phyloP scores from a whole-genome alignment of 23 red algal genomes.

The Gracilaria gracilis region DNA sequence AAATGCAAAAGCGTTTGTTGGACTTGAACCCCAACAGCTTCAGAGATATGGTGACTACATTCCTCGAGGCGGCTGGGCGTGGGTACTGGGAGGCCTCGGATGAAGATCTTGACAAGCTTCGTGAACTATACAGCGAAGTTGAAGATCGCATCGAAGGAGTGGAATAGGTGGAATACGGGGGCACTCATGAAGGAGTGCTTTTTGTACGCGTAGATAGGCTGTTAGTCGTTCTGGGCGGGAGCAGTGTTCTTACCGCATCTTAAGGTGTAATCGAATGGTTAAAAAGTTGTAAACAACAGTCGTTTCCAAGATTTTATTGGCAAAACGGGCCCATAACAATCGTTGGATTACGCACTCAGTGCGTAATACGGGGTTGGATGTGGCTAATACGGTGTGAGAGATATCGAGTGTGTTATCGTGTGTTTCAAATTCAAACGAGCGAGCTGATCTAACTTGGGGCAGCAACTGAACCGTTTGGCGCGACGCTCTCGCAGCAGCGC shows the following conservation, averaged over 20 bases:
- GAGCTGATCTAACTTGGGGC: no score
- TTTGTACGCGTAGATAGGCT: neutral
- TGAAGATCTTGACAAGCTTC: conserved; percentile 92
- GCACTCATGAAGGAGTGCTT: neutral
- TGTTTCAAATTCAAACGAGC: neutral
- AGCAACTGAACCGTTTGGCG: neutral
- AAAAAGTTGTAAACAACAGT: conserved; percentile 14
- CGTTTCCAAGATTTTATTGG: neutral
- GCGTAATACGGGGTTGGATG: no score
- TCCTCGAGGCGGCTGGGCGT: conserved; percentile 95
- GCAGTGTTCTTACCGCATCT: neutral
- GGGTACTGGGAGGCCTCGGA: conserved; percentile 97
- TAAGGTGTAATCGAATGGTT: neutral
- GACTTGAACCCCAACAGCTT: conserved; percentile 97
- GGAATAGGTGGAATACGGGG: conserved; percentile 55
- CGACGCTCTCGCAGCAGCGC: neutral
- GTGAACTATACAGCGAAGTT: conserved; percentile 97
- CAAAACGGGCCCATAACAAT: no score
- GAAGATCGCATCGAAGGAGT: conserved; percentile 99
- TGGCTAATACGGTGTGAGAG: no score
- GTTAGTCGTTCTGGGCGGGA: neutral
- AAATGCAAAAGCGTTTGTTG: conserved; percentile 91
- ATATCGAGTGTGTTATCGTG: no score
- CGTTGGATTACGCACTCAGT: no score
- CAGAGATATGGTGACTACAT: conserved; percentile 97